These are phyloP conservation scores for Drechslerella dactyloides DNA, from an alignment of 2,329 filamentous ascomycete species.

Conservation along the genomic window DNA sequence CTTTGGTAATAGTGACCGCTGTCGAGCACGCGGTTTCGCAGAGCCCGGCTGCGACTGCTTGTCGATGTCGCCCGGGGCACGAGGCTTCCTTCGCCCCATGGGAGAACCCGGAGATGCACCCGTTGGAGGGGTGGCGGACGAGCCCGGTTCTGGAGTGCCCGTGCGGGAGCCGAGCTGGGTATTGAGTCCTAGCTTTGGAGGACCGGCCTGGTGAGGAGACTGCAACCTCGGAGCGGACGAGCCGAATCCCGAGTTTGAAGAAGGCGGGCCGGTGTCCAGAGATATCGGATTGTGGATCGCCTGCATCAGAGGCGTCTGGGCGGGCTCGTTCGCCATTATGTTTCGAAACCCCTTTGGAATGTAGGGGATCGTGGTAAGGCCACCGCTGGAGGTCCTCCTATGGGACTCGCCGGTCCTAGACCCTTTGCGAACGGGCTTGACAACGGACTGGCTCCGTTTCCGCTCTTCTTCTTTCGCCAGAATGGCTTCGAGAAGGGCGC, in stretches of 20 bases:
- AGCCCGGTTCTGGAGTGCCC: conserved; percentile 36
- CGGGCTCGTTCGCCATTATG: conserved; percentile 41
- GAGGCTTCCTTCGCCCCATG: conserved; percentile 42
- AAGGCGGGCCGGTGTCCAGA: conserved; percentile 36
- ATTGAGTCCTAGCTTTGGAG: conserved; percentile 41
- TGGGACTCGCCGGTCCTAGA: conserved; percentile 42
- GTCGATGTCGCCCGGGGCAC: conserved; percentile 31
- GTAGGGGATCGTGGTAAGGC: conserved; percentile 44
- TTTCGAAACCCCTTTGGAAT: conserved; percentile 48
- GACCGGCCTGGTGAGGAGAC: conserved; percentile 40
- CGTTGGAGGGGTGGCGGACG: conserved; percentile 41
- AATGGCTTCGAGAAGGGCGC: conserved; percentile 16
- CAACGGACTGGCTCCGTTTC: conserved; percentile 28
- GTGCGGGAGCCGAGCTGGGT: conserved; percentile 36
- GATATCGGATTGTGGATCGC: conserved; percentile 49
- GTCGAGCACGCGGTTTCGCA: conserved; percentile 37
- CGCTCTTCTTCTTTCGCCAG: conserved; percentile 36
- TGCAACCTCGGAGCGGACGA: conserved; percentile 34
- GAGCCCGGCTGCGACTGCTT: conserved; percentile 32
- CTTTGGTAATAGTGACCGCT: conserved; percentile 44
- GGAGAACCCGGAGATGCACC: conserved; percentile 44
- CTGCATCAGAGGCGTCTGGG: conserved; percentile 48
- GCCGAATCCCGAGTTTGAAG: conserved; percentile 18
- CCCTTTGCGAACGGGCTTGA: conserved; percentile 32
- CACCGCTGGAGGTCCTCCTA: conserved; percentile 32